Conservation (phyloP, 2,329 filamentous ascomycete species). For the Elsinoe australis region DNA sequence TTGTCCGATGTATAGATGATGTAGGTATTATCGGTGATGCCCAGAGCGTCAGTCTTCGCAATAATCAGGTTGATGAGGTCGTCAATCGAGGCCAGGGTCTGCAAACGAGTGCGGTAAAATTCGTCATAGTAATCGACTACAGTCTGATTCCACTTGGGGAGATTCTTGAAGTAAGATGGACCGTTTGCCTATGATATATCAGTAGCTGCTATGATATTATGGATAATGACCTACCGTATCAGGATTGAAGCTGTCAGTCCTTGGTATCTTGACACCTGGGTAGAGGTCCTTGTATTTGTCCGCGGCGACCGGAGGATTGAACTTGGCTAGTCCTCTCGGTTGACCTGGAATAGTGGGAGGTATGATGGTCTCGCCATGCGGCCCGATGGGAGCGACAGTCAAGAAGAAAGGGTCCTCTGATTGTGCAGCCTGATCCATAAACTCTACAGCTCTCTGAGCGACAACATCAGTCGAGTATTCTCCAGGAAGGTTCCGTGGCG, state of each 20-base stretch:
- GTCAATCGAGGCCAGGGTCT: constrained; percentile 48
- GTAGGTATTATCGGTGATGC: constrained; percentile 43
- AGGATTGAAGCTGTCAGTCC: constrained; percentile 44
- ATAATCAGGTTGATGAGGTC: constrained; percentile 47
- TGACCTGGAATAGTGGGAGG: constrained; percentile 13
- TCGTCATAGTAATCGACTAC: constrained; percentile 44
- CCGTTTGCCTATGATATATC: constrained; percentile 30
- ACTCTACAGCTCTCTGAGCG: constrained; percentile 49
- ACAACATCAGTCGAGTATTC: constrained; percentile 54
- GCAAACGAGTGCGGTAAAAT: constrained; percentile 47
- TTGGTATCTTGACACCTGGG: constrained; percentile 46
- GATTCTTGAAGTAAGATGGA: constrained; percentile 42
- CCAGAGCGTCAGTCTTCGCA: constrained; percentile 34
- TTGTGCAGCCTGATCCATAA: constrained; percentile 39
- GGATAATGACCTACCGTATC: constrained; percentile 19
- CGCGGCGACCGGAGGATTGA: constrained; percentile 42
- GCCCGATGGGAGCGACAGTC: constrained; percentile 28
- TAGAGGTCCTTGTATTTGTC: constrained; percentile 53
- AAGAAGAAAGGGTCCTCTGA: constrained; percentile 27
- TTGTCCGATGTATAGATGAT: constrained; percentile 56
- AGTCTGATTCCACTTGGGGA: constrained; percentile 37
- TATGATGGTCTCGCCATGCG: constrained; percentile 24
- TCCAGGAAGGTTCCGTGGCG: constrained; percentile 49
- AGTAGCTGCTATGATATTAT: background rate
- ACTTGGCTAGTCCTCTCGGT: constrained; percentile 10